A percentile compares a stretch with the other conserved stretches of the same genome.
phyloP scores from a whole-genome alignment of 2,329 filamentous ascomycete genomes.

The Thelonectria olida region DNA sequence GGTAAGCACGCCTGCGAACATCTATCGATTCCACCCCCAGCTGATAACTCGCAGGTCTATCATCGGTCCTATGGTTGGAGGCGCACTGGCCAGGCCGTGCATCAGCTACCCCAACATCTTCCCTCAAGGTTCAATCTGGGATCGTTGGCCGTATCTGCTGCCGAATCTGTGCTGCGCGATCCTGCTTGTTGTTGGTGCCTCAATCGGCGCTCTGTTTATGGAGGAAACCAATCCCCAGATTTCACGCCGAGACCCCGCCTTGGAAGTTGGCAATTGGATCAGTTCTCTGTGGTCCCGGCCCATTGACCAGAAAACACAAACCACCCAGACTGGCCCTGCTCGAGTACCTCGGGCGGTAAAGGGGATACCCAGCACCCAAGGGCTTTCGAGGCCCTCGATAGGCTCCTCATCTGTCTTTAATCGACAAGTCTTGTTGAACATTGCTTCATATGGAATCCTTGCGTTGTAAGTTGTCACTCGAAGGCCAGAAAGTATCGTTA shows the following conservation, averaged over 20 bases:
- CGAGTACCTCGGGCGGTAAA: constrained; percentile 42
- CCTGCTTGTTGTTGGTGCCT: constrained; percentile 78
- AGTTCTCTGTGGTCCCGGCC: constrained; percentile 61
- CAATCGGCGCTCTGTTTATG: constrained; percentile 87
- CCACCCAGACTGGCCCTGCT: background rate
- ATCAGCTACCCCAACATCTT: constrained; percentile 82
- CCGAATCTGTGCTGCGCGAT: constrained; percentile 89
- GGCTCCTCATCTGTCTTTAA: constrained; percentile 30
- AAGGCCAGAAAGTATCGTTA: background rate
- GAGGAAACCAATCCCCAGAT: constrained; percentile 94
- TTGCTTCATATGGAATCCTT: constrained; percentile 88
- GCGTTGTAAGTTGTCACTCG: constrained; percentile 77
- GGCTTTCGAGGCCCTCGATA: constrained; percentile 74
- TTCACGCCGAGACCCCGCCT: constrained; percentile 76
- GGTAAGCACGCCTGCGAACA: constrained; percentile 59
- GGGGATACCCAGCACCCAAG: background rate
- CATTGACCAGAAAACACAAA: background rate
- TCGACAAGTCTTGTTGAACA: constrained; percentile 82
- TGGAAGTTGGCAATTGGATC: constrained; percentile 80
- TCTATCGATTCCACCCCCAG: background rate
- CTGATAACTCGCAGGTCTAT: constrained; percentile 73
- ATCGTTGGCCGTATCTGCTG: constrained; percentile 86
- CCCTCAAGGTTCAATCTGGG: constrained; percentile 78
- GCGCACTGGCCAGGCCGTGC: constrained; percentile 87
- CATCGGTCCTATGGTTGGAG: constrained; percentile 89